Evolutionary conservation across 1,139 yeast genomes (phyloP).

Genomic region (Debaryomyces singareniensis): DNA sequence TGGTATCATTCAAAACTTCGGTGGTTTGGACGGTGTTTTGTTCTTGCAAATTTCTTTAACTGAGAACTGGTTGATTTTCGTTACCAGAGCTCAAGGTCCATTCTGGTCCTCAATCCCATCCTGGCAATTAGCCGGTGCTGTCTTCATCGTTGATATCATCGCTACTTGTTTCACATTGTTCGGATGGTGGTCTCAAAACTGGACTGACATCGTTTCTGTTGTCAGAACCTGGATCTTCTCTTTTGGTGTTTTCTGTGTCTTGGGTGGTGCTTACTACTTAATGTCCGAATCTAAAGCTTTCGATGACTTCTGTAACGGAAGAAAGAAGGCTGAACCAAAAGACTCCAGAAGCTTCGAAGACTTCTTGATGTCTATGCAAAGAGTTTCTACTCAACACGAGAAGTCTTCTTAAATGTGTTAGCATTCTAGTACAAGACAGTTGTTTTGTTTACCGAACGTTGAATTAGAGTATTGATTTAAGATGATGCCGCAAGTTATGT

Average conservation of each 20-base stretch:
- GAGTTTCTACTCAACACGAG: conserved; percentile 98
- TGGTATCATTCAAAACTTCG: conserved; percentile 91
- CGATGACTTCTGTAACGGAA: conserved; percentile 93
- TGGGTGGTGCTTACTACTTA: conserved; percentile 95
- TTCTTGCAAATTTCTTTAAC: conserved; percentile 89
- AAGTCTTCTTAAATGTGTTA: conserved; percentile 37
- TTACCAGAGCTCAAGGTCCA: conserved; percentile 93
- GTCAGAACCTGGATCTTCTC: conserved; percentile 94
- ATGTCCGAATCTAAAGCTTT: conserved; percentile 84
- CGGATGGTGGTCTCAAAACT: conserved; percentile 98
- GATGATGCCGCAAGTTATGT: no score
- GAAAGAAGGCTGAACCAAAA: conserved; percentile 58
- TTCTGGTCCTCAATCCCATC: conserved; percentile 92
- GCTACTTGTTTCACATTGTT: conserved; percentile 88
- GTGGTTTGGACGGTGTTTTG: conserved; percentile 85
- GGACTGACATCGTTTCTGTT: conserved; percentile 94
- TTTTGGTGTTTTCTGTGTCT: conserved; percentile 90
- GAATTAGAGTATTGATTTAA: no score
- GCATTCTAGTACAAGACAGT: no score
- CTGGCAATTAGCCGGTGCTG: conserved; percentile 94
- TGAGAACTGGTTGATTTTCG: conserved; percentile 94
- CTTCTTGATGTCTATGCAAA: conserved; percentile 94
- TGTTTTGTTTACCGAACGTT: no score
- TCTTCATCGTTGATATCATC: conserved; percentile 76
- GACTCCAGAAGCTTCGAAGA: conserved; percentile 85